Conservation (phyloP, 106 monocot species). For the Allium sativum region DNA sequence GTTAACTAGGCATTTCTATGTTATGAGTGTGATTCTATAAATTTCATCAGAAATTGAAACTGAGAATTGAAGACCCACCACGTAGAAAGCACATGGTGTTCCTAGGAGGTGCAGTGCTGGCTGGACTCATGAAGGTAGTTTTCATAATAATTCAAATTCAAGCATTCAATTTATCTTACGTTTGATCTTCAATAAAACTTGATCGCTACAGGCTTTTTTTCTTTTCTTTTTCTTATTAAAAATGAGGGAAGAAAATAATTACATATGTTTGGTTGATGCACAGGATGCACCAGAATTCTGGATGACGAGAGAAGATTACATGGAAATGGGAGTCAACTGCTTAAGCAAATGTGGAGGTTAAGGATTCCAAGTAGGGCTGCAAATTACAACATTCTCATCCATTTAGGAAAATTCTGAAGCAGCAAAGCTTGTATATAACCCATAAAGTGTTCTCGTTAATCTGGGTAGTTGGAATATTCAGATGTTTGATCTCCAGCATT, state of each 20-base stretch:
- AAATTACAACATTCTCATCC: not conserved
- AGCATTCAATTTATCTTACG: not conserved
- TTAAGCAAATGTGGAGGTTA: slow-evolving; percentile 51
- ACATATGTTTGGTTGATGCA: not conserved
- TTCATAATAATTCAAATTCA: not conserved
- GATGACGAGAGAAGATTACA: slow-evolving; percentile 81
- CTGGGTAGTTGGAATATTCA: too few species aligned
- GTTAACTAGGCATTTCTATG: too few species aligned
- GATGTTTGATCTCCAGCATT: too few species aligned
- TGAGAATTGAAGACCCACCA: slow-evolving; percentile 91
- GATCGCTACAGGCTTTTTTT: too few species aligned
- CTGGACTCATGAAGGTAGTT: slow-evolving; percentile 95
- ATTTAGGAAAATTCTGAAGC: slow-evolving; percentile 12
- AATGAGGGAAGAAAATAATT: too few species aligned
- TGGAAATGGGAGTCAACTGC: slow-evolving; percentile 80
- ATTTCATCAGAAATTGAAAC: slow-evolving; percentile 59
- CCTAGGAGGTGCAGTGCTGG: slow-evolving; percentile 94
- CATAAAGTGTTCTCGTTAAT: too few species aligned
- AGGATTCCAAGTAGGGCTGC: too few species aligned
- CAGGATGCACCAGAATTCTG: slow-evolving; percentile 95
- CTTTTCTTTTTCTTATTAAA: not conserved
- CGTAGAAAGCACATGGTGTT: slow-evolving; percentile 98
- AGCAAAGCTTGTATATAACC: too few species aligned
- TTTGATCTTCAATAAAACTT: too few species aligned
- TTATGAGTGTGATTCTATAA: not conserved